Percentiles rank a stretch among this genome's conserved stretches.
These are phyloP conservation scores for Stentor coeruleus DNA, from an alignment of 73 alveolate species.

Conservation along the genomic window DNA sequence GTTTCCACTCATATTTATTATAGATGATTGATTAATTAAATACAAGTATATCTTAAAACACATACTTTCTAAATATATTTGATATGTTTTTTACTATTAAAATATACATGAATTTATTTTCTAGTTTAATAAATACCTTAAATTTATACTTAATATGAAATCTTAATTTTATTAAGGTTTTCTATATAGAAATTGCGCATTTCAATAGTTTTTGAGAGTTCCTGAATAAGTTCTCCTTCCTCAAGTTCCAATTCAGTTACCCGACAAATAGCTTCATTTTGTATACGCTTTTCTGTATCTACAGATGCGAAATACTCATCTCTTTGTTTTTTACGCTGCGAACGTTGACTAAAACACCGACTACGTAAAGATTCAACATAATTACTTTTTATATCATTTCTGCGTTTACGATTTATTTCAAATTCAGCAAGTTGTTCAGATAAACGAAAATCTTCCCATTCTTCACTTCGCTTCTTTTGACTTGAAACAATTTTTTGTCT, in stretches of 20 bases:
- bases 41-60: no score
- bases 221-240: neutral
- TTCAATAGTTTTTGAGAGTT: neutral
- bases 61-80: no score
- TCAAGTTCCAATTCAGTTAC: neutral
- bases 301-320: neutral
- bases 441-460: neutral
- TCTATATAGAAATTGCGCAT: neutral
- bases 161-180: neutral
- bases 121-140: no score
- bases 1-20: slow-evolving; percentile 21
- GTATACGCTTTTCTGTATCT: neutral
- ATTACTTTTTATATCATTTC: neutral
- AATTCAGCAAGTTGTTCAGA: neutral
- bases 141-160: no score
- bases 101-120: no score
- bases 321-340: neutral
- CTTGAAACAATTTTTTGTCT: neutral
- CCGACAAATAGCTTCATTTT: neutral
- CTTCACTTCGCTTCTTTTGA: neutral
- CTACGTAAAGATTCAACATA: neutral
- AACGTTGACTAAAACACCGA: neutral
- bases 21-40: no score
- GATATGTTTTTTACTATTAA: no score
- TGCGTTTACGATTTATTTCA: neutral